These are phyloP conservation scores for Cutaneotrichosporon arboriforme DNA, from an alignment of 1,284 basidiomycete species.

Conservation along the genomic window DNA sequence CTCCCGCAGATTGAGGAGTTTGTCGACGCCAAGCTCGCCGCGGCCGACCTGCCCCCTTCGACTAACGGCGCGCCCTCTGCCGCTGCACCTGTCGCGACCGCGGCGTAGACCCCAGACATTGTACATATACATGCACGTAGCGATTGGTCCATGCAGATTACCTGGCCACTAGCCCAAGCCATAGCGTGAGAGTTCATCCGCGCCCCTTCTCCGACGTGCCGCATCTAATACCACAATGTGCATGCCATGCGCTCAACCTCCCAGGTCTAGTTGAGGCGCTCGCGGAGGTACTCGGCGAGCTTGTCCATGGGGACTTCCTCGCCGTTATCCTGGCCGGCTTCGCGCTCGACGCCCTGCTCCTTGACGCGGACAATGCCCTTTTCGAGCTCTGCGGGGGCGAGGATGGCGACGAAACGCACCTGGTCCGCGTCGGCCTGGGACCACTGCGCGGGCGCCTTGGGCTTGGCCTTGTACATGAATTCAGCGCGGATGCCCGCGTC, in stretches of 20 bases:
- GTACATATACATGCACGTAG: too few relatives aligned
- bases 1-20: conserved; percentile 41
- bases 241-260: neutral
- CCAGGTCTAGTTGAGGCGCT: conserved; percentile 13
- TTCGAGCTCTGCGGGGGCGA: conserved; percentile 80
- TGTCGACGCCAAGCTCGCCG: conserved; percentile 27
- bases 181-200: too few relatives aligned
- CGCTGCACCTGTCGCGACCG: too few relatives aligned
- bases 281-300: conserved; percentile 61
- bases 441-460: conserved; percentile 81
- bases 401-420: conserved; percentile 83
- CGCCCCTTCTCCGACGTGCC: too few relatives aligned
- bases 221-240: neutral
- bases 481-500: conserved; percentile 88
- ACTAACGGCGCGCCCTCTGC: too few relatives aligned
- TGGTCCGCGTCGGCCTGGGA: conserved; percentile 86
- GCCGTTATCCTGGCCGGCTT: conserved; percentile 57
- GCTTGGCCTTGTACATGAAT: conserved; percentile 88
- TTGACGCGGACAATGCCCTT: conserved; percentile 83
- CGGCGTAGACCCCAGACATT: too few relatives aligned
- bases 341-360: conserved; percentile 75
- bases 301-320: conserved; percentile 63
- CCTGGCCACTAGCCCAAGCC: too few relatives aligned
- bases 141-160: too few relatives aligned
- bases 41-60: neutral